Conservation (phyloP, 352 stramenopile genomes). For the Globisporangium ultimum region DNA sequence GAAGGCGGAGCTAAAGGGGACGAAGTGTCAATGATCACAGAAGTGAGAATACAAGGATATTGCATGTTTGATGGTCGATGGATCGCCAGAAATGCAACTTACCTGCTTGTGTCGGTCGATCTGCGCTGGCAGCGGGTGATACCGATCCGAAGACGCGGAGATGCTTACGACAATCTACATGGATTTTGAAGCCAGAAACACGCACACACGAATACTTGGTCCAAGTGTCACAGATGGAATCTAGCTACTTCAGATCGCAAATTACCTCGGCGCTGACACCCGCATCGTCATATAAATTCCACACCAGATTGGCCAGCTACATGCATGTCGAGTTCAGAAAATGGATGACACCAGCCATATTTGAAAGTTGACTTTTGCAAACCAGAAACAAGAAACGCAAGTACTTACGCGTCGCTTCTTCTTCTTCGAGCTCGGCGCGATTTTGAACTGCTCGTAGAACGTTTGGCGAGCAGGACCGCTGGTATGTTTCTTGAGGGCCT, state of each 20-base stretch:
- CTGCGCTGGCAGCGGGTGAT: conserved; percentile 44
- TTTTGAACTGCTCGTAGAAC: conserved; percentile 73
- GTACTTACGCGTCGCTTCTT: conserved; percentile 63
- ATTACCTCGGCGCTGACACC: conserved; percentile 61
- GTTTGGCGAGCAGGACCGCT: conserved; percentile 27
- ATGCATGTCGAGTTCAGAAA: too few species aligned
- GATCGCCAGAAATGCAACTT: not conserved
- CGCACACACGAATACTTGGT: not conserved
- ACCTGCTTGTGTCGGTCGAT: conserved; percentile 76
- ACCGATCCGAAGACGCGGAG: conserved; percentile 47
- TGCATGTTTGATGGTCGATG: not conserved
- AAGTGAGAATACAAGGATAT: not conserved
- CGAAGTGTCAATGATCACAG: not conserved
- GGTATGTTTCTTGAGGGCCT: conserved; percentile 49
- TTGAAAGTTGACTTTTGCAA: conserved; percentile 25
- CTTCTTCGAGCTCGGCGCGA: conserved; percentile 44
- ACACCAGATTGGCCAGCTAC: conserved; percentile 59
- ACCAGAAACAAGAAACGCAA: conserved; percentile 26
- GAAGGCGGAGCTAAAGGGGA: conserved; percentile 48
- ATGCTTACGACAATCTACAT: conserved; percentile 50
- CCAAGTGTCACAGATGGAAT: not conserved
- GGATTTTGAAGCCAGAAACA: too few species aligned
- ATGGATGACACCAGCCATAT: not conserved
- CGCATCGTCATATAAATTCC: conserved; percentile 52
- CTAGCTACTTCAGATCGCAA: not conserved